phyloP scores from a whole-genome alignment of 169 alveolate genomes.

The Babesia bovis region DNA sequence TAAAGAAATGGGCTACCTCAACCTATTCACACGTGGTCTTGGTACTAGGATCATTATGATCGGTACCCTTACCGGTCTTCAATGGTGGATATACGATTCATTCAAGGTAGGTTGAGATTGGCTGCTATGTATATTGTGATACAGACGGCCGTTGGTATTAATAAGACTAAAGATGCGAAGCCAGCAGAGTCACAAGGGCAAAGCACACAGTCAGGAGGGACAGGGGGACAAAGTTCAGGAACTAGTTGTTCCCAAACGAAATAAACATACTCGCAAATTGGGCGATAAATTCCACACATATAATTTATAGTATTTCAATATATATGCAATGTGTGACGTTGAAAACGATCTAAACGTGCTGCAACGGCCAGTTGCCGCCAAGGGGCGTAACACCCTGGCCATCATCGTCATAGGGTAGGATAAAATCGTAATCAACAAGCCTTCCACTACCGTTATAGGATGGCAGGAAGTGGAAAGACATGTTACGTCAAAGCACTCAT shows the following conservation, averaged over 20 bases:
- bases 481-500: slow-evolving; percentile 87
- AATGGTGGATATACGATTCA: slow-evolving; percentile 98
- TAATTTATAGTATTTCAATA: not conserved
- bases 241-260: no score
- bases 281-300: no score
- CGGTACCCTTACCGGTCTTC: slow-evolving; percentile 97
- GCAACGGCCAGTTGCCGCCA: slow-evolving; percentile 65
- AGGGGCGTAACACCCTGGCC: slow-evolving; percentile 68
- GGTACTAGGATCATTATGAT: slow-evolving; percentile 96
- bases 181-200: slow-evolving; percentile 61
- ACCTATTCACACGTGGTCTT: slow-evolving; percentile 83
- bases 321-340: slow-evolving; percentile 2
- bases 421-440: not conserved
- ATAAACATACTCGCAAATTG: not conserved
- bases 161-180: not conserved
- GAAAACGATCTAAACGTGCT: slow-evolving; percentile 1
- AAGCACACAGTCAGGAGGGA: slow-evolving; percentile 40
- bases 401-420: slow-evolving; percentile 67
- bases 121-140: not conserved
- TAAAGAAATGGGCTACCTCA: slow-evolving; percentile 74
- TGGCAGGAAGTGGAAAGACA: slow-evolving; percentile 97
- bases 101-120: slow-evolving; percentile 79
- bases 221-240: no score
- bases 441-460: slow-evolving; percentile 26
- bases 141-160: slow-evolving; percentile 57